These are phyloP conservation scores for Colletotrichum sp. DNA, from an alignment of 2,329 filamentous ascomycete genomes.

Conservation along the genomic window DNA sequence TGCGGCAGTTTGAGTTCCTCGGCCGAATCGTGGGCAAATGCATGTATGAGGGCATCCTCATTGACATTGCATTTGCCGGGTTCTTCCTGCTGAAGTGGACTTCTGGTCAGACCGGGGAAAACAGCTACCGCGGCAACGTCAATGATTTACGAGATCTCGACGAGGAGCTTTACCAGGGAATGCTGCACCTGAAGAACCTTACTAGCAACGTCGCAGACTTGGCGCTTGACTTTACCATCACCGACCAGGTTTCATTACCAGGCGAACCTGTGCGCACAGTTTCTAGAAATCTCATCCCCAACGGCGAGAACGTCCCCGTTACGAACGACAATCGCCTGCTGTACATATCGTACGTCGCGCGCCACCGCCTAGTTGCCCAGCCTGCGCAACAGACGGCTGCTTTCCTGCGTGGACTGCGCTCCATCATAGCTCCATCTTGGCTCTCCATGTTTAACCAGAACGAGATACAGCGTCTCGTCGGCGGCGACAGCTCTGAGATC, in stretches of 20 bases:
- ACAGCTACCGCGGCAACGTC: conserved; percentile 86
- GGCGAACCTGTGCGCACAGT: conserved; percentile 61
- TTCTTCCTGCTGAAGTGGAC: conserved; percentile 98
- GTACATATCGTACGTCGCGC: conserved; percentile 93
- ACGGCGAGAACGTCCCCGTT: conserved; percentile 78
- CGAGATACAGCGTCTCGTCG: conserved; percentile 91
- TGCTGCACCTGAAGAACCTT: conserved; percentile 85
- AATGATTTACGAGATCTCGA: conserved; percentile 95
- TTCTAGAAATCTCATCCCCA: conserved; percentile 76
- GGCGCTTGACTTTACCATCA: conserved; percentile 86
- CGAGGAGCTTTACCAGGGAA: conserved; percentile 86
- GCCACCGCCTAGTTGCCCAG: conserved; percentile 84
- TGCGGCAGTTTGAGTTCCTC: conserved; percentile 86
- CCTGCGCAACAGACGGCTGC: conserved; percentile 82
- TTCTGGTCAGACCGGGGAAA: conserved; percentile 65
- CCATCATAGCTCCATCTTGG: conserved; percentile 92
- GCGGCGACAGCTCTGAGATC: conserved; percentile 85
- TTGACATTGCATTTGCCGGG: conserved; percentile 90
- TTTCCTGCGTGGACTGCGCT: conserved; percentile 84
- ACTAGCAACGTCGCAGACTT: conserved; percentile 81
- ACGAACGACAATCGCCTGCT: conserved; percentile 91
- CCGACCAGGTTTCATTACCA: conserved; percentile 64
- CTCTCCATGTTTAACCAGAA: conserved; percentile 98
- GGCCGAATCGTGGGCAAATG: conserved; percentile 95
- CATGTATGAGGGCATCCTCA: conserved; percentile 93